These are phyloP conservation scores for Phaseolus lunatus DNA, from an alignment of 306 rosid genomes.

Conservation along the genomic window DNA sequence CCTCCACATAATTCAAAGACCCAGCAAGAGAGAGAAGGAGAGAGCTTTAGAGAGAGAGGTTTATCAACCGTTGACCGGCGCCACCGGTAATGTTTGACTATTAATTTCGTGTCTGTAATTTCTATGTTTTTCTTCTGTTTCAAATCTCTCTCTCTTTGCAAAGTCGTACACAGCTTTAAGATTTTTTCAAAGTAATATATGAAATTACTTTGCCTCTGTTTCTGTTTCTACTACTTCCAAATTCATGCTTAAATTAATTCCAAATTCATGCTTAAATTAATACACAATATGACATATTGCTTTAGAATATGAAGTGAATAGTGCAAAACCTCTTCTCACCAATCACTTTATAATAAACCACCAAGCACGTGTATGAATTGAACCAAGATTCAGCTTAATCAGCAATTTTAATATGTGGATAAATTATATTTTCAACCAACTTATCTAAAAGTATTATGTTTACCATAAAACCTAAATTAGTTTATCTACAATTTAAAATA, in stretches of 20 bases:
- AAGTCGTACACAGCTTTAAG: slow-evolving; percentile 12
- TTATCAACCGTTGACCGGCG: slow-evolving; percentile 80
- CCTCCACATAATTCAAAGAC: slow-evolving; percentile 51
- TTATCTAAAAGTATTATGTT: too few species aligned
- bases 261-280: not conserved
- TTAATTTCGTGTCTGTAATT: slow-evolving; percentile 45
- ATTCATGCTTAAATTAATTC: not conserved
- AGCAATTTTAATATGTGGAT: too few species aligned
- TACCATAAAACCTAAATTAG: too few species aligned
- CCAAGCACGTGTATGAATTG: not conserved
- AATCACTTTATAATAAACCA: not conserved
- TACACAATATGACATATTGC: not conserved
- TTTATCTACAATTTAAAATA: too few species aligned
- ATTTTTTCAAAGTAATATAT: slow-evolving; percentile 12
- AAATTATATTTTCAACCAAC: too few species aligned
- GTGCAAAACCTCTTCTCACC: not conserved
- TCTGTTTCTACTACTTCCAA: not conserved
- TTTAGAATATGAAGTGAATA: not conserved
- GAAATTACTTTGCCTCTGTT: not conserved
- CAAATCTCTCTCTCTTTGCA: slow-evolving; percentile 31
- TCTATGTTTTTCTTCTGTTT: slow-evolving; percentile 47
- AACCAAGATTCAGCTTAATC: not conserved
- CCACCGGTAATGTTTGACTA: slow-evolving; percentile 84
- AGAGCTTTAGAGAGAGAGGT: slow-evolving; percentile 51
- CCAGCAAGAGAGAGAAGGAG: slow-evolving; percentile 33